Percentiles rank a stretch among this genome's conserved stretches.
Evolutionary conservation across 768 basidiomycete species (phyloP).

Genomic region (Tubosaeta sp.): DNA sequence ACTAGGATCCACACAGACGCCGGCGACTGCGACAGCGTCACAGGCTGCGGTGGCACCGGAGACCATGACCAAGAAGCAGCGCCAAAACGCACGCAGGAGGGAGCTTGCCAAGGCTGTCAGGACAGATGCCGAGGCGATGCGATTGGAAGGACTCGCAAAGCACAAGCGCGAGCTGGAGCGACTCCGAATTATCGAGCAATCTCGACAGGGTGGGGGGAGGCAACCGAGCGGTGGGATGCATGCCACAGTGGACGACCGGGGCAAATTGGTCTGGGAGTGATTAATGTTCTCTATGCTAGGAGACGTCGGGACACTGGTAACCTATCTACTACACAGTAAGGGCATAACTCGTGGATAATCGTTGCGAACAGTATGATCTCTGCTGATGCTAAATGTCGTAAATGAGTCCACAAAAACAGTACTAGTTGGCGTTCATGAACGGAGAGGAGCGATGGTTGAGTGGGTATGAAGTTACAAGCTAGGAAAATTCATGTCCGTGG

Average conservation of each 20-base stretch:
- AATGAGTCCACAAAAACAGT: slow-evolving; percentile 13
- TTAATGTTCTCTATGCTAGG: neutral
- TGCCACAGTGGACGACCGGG: slow-evolving; percentile 52
- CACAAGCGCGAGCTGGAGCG: slow-evolving; percentile 61
- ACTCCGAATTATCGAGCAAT: slow-evolving; percentile 45
- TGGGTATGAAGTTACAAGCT: slow-evolving; percentile 6
- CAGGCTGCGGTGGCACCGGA: slow-evolving; percentile 36
- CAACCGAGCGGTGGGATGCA: slow-evolving; percentile 54
- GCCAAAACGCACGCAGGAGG: slow-evolving; percentile 58
- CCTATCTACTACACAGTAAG: slow-evolving; percentile 20
- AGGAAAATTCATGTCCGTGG: slow-evolving; percentile 20
- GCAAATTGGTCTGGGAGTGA: slow-evolving; percentile 56
- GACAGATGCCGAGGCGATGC: slow-evolving; percentile 48
- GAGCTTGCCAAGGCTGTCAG: slow-evolving; percentile 58
- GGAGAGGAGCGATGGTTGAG: slow-evolving; percentile 6
- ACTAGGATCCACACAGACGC: slow-evolving; percentile 16
- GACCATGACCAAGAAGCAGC: slow-evolving; percentile 60
- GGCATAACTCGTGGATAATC: slow-evolving; percentile 7
- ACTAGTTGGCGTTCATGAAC: slow-evolving; percentile 4
- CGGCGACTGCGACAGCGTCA: slow-evolving; percentile 10
- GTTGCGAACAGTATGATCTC: slow-evolving; percentile 6
- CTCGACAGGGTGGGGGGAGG: slow-evolving; percentile 25
- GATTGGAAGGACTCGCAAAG: slow-evolving; percentile 46
- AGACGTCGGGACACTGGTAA: slow-evolving; percentile 8
- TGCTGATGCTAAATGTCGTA: slow-evolving; percentile 22